Evolutionary conservation across 2,329 filamentous ascomycete species (phyloP).

Genomic region (Aspergillus texensis): DNA sequence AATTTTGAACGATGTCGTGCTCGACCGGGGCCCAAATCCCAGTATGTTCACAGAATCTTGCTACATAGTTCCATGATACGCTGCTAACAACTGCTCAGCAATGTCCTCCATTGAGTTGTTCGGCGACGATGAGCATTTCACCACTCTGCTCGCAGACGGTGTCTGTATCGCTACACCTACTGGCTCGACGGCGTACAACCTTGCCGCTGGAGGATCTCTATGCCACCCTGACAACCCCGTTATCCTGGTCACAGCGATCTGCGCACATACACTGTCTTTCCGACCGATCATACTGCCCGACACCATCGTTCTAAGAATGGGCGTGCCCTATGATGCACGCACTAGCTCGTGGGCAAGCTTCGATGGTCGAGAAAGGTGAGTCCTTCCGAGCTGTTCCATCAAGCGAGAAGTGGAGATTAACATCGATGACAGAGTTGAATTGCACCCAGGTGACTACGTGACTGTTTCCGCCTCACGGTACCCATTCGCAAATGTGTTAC

Average conservation of each 20-base stretch:
- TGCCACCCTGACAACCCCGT: slow-evolving; percentile 97
- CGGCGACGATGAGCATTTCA: slow-evolving; percentile 93
- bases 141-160: slow-evolving; percentile 88
- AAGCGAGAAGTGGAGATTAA: slow-evolving; percentile 13
- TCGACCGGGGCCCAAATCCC: slow-evolving; percentile 90
- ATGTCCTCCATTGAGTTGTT: slow-evolving; percentile 94
- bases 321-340: slow-evolving; percentile 90
- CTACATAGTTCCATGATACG: not conserved
- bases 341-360: slow-evolving; percentile 97
- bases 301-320: slow-evolving; percentile 88
- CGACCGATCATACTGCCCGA: slow-evolving; percentile 95
- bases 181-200: slow-evolving; percentile 92
- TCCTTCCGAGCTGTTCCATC: not conserved
- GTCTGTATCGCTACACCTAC: slow-evolving; percentile 94
- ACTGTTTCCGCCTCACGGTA: slow-evolving; percentile 56
- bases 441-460: slow-evolving; percentile 54
- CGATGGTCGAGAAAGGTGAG: slow-evolving; percentile 79
- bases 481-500: slow-evolving; percentile 55
- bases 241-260: slow-evolving; percentile 91
- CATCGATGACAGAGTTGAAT: slow-evolving; percentile 42
- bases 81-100: slow-evolving; percentile 52
- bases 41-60: slow-evolving; percentile 59
- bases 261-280: slow-evolving; percentile 92
- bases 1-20: slow-evolving; percentile 95
- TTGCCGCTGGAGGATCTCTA: slow-evolving; percentile 90